Base-by-base conservation (phyloP, 441 rosid genomes). In the Populus hybrid region DNA sequence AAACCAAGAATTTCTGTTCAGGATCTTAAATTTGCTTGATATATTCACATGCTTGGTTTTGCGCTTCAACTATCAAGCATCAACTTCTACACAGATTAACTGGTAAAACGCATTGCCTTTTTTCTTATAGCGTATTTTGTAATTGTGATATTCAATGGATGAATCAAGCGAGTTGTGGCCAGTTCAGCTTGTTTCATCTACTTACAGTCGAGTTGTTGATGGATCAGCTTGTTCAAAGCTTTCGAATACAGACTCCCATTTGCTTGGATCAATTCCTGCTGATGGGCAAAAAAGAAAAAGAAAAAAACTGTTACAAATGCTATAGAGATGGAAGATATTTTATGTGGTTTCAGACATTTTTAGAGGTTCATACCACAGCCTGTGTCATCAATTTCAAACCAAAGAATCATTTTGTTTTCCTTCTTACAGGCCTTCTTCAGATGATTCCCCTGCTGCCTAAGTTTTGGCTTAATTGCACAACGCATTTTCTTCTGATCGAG, bases 191-290 rank as follows among this genome's bases (percentile, higher is more conserved):
- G 34, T 78, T 67, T 76, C 20, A 75, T 30, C 38, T 36, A 85
- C 96, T 91, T 83, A 96, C 99, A 89, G 83, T 77, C 99, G 83
- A 84, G 99, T 96, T 65, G 98, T 96, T 73, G 99, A 96, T 66
- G 98, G 98, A 90, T 96, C 99, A 68, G 98, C 99, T 92, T 96
- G 99, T 90, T 96, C 98, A 81, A 96, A 96, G 87, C 98, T 94
- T 84, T 96, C 99, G 79, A 96, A 96, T 11, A 96, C 99, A 10
- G 97, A 90, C 83, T 96, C 99, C 99, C 98, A 96, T 89, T 96
- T 96, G 87, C 91, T 86, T 76, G 94, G 92, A 83, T 96, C 98
- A 85, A 96, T 96, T 71, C 98, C 99, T 95, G 84, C 65, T 82
- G 74, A 74, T 3, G 50, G 32, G 64, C 34, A 64, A 28, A 46